phyloP scores from a whole-genome alignment of 345 rosid genomes.

The Brassica rapa region DNA sequence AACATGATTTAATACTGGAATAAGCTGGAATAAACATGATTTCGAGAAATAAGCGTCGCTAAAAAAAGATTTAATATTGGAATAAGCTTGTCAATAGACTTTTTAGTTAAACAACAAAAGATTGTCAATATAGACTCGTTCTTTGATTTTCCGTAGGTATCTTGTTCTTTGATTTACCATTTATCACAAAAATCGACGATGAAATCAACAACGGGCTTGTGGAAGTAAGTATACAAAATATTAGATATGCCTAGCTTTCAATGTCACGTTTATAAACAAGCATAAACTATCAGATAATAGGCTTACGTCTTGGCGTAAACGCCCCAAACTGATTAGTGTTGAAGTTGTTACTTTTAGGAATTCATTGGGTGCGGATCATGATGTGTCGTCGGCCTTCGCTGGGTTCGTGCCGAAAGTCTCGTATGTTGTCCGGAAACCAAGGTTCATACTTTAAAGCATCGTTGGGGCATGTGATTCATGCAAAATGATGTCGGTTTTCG shows the following conservation, averaged over 20 bases:
- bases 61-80: background rate
- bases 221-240: background rate
- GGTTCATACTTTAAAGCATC: no score
- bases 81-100: background rate
- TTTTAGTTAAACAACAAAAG: background rate
- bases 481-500: no score
- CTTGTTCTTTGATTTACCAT: background rate
- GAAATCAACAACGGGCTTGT: background rate
- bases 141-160: conserved; percentile 6
- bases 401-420: no score
- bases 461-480: no score
- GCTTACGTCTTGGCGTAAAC: background rate
- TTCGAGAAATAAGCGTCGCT: no score
- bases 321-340: background rate
- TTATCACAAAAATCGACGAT: conserved; percentile 6
- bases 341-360: background rate
- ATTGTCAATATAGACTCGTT: conserved; percentile 1
- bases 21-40: no score
- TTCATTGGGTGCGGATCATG: background rate
- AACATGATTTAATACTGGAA: background rate
- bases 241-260: background rate
- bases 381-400: no score
- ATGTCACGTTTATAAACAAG: background rate
- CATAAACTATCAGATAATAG: background rate
- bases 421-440: no score